Base-by-base conservation (phyloP, 1,284 basidiomycete species). In the Pseudozyma thailandica region DNA sequence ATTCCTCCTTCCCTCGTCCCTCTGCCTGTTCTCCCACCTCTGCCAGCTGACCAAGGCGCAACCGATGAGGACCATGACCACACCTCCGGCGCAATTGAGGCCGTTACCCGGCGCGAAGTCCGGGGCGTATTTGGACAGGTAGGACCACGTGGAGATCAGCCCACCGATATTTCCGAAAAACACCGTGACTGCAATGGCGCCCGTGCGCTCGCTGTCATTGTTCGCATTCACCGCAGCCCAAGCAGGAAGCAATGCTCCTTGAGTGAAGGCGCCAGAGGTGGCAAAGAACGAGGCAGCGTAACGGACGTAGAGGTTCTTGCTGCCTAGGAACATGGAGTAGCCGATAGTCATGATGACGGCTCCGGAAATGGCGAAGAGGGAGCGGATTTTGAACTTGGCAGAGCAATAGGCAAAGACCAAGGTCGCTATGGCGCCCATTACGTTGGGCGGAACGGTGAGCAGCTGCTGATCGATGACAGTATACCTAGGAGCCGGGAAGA, bases 381-480 rank as follows among this genome's bases (percentile, higher is more conserved):
- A 66, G 28, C 79, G 76, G 8, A 69, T 58, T 33, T 73, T 71
- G n/a, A 72, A 74, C 72, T 82, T 83, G 69, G 73, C 81, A 8
- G 83, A 73, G 1, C 69, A n/a, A 58, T 76, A 82, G 16, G 81
- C 70, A 13, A 80, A 42, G 16, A 57, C 20, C 9, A 84, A 37
- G 1, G 75, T 74, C 20, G 74, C 72, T 18, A 76, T 42, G 1
- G 78, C 82, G 2, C 82, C 82, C 8, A 75, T 77, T 9, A 83
- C 56, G 51, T 82, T 80, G 6, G 81, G 81, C 1, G 83, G 84
- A 0, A 84, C 83, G 4, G 82, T 83, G n/a, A 75, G 71, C 4
- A 84, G 76, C 51, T 85, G 84, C 33, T 82, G 70, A 13, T 77
- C 43, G 37, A 85, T 73, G 10, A 80, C 77, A 0, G 77, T 71